These are phyloP conservation scores for Teunomyces funiuensis DNA, from an alignment of 805 yeast genomes.

Conservation along the genomic window DNA sequence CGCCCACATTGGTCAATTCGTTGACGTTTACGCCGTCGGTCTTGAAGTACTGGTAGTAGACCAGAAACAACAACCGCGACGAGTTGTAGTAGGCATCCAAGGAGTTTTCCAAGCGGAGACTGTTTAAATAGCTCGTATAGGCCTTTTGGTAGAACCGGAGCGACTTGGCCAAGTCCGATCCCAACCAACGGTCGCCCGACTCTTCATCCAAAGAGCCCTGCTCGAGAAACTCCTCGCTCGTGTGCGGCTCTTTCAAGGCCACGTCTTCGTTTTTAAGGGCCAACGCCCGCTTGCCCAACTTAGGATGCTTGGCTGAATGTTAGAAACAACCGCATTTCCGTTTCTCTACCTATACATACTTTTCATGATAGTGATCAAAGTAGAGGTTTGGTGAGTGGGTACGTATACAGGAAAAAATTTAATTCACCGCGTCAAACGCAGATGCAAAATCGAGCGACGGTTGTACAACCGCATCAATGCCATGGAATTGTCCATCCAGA, in stretches of 20 bases:
- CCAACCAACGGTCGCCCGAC: slow-evolving; percentile 72
- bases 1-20: slow-evolving; percentile 33
- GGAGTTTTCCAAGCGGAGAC: slow-evolving; percentile 24
- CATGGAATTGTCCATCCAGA: slow-evolving; percentile 1
- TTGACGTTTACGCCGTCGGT: slow-evolving; percentile 43
- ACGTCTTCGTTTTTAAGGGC: slow-evolving; percentile 11
- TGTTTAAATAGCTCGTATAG: slow-evolving; percentile 39
- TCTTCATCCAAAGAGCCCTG: slow-evolving; percentile 64
- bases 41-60: slow-evolving; percentile 50
- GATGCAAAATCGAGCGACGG: not conserved
- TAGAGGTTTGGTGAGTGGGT: not conserved
- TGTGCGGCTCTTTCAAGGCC: slow-evolving; percentile 25
- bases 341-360: not conserved
- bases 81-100: slow-evolving; percentile 60
- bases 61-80: slow-evolving; percentile 57
- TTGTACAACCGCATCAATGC: not conserved
- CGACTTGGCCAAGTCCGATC: slow-evolving; percentile 64
- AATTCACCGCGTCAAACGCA: too few relatives aligned
- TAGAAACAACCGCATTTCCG: not conserved
- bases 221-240: slow-evolving; percentile 55
- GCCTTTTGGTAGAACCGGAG: slow-evolving; percentile 66
- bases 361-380: not conserved
- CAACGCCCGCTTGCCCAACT: slow-evolving; percentile 16
- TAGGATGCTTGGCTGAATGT: slow-evolving; percentile 13
- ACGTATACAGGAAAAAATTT: too few relatives aligned